Percentiles rank a stretch among this genome's conserved stretches.
Conservation (phyloP, 1,139 yeast species). For the Yamadazyma sp. region DNA sequence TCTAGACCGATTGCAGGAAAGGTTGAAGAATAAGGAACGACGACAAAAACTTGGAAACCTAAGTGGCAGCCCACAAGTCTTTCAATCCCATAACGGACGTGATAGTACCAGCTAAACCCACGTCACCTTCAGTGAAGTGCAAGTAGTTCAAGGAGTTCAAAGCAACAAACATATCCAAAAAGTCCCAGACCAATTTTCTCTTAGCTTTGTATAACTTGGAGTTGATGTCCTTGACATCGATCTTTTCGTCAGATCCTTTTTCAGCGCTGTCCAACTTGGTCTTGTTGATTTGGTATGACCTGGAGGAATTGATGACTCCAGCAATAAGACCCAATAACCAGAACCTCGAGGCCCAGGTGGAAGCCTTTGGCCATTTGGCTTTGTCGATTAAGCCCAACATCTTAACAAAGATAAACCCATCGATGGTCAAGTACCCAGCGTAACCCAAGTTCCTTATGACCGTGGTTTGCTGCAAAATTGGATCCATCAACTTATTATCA, state of each 20-base stretch:
- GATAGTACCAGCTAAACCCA: slow-evolving; percentile 82
- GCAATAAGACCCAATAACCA: slow-evolving; percentile 78
- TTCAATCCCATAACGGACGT: slow-evolving; percentile 78
- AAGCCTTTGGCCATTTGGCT: slow-evolving; percentile 34
- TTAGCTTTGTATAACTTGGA: slow-evolving; percentile 44
- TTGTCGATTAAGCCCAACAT: slow-evolving; percentile 43
- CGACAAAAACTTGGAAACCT: not conserved
- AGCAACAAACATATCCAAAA: slow-evolving; percentile 75
- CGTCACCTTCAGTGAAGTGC: slow-evolving; percentile 71
- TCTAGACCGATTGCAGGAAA: not conserved
- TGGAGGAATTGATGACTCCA: slow-evolving; percentile 57
- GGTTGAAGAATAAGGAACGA: not conserved
- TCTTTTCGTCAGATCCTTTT: slow-evolving; percentile 29
- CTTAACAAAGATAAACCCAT: slow-evolving; percentile 71
- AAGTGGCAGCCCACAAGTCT: slow-evolving; percentile 59
- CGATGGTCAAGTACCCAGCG: slow-evolving; percentile 73
- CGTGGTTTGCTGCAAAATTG: slow-evolving; percentile 56
- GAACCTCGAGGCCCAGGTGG: slow-evolving; percentile 56
- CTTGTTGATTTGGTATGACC: slow-evolving; percentile 31
- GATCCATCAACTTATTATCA: slow-evolving; percentile 73
- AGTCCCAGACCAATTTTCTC: slow-evolving; percentile 76
- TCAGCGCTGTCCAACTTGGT: slow-evolving; percentile 23
- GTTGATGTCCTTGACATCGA: slow-evolving; percentile 28
- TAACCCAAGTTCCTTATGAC: slow-evolving; percentile 70
- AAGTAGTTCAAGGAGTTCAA: slow-evolving; percentile 64